These are phyloP conservation scores for Flaveria robusta DNA, from an alignment of 129 eudicot species.

Conservation along the genomic window DNA sequence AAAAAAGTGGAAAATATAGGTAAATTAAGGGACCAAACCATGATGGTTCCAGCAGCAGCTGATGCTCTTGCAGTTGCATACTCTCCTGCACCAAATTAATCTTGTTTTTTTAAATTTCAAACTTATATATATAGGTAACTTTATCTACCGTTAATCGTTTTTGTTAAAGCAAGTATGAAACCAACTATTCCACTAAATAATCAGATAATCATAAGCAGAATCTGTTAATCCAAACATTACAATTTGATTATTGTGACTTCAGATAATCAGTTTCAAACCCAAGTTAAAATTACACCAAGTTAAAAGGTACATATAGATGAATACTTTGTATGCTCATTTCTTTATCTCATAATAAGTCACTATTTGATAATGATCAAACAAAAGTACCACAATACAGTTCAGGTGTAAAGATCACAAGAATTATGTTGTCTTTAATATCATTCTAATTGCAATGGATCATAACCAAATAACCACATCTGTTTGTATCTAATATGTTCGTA, in stretches of 20 bases:
- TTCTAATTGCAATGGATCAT: too few species aligned
- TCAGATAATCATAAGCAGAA: background rate
- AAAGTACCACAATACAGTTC: background rate
- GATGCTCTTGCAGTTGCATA: slow-evolving; percentile 93
- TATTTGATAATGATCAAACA: background rate
- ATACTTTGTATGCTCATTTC: background rate
- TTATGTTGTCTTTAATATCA: too few species aligned
- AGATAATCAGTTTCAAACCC: background rate
- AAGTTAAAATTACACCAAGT: background rate
- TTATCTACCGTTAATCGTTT: background rate
- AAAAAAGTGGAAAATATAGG: background rate
- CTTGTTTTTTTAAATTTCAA: background rate
- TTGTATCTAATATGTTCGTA: too few species aligned
- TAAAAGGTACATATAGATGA: background rate
- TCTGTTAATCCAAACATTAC: background rate
- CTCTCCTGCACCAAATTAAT: slow-evolving; percentile 59
- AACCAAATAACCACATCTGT: too few species aligned
- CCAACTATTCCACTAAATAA: background rate
- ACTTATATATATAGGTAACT: background rate
- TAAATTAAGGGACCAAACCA: slow-evolving; percentile 50
- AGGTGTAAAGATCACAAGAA: too few species aligned
- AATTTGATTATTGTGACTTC: background rate
- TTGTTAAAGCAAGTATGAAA: background rate
- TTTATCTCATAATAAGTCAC: background rate
- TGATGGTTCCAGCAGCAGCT: slow-evolving; percentile 86